These are phyloP conservation scores for Poterioochromonas sp. DNA, from an alignment of 352 stramenopile genomes.

Conservation along the genomic window DNA sequence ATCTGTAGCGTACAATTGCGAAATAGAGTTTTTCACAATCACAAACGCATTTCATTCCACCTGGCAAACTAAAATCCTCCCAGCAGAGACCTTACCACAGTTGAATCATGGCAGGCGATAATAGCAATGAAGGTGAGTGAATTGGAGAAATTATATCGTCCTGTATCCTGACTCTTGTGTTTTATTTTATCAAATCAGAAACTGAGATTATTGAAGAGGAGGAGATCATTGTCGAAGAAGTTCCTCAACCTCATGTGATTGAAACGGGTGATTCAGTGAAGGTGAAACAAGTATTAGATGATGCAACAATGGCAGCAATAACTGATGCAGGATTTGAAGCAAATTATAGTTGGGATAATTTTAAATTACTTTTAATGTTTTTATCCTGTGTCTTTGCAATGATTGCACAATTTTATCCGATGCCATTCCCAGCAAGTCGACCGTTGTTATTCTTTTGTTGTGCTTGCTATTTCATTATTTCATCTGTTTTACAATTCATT, in stretches of 20 bases:
- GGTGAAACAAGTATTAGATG: constrained; percentile 73
- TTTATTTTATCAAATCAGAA: too few species aligned
- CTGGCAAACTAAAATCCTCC: too few species aligned
- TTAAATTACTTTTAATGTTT: constrained; percentile 82
- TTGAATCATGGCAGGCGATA: too few species aligned
- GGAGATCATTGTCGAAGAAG: constrained; percentile 13
- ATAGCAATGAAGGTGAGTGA: too few species aligned
- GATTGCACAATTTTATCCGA: constrained; percentile 72
- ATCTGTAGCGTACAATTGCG: too few species aligned
- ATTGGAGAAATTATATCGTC: too few species aligned
- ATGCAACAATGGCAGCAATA: constrained; percentile 49
- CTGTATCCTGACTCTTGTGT: too few species aligned
- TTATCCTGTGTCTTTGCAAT: constrained; percentile 78
- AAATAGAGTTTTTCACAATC: too few species aligned
- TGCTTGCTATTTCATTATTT: constrained; percentile 79
- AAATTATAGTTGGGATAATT: constrained; percentile 78
- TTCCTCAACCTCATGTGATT: constrained; percentile 39
- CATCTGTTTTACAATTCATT: constrained; percentile 66
- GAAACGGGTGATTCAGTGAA: constrained; percentile 70
- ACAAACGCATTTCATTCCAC: too few species aligned
- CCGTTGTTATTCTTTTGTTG: constrained; percentile 60
- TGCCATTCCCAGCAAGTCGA: constrained; percentile 64
- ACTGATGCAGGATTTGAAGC: constrained; percentile 43
- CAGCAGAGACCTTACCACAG: too few species aligned
- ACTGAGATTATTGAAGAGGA: too few species aligned